These are phyloP conservation scores for Aspergillus bombycis DNA, from an alignment of 2,329 filamentous ascomycete genomes.

Conservation along the genomic window DNA sequence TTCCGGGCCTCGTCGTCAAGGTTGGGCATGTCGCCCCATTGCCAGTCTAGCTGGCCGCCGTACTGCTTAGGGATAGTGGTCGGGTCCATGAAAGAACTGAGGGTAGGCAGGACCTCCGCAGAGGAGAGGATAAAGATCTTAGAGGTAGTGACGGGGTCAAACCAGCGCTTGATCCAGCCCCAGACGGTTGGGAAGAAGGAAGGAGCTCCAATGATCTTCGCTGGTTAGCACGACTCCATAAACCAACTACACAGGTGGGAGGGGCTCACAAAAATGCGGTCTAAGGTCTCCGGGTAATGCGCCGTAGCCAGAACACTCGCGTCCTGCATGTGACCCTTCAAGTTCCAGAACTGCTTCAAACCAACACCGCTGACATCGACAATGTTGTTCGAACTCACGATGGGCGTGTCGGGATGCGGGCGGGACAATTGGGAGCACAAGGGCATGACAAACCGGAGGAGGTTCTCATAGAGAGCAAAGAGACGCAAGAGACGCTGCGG, in stretches of 20 bases:
- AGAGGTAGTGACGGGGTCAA: constrained; percentile 87
- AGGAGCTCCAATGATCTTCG: constrained; percentile 81
- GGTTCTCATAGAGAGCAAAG: constrained; percentile 91
- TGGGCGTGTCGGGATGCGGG: constrained; percentile 75
- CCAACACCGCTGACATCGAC: constrained; percentile 89
- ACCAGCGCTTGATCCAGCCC: constrained; percentile 96
- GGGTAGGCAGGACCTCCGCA: constrained; percentile 73
- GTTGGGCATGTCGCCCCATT: constrained; percentile 73
- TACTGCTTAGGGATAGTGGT: constrained; percentile 87
- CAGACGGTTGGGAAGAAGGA: constrained; percentile 87
- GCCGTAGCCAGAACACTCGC: constrained; percentile 86
- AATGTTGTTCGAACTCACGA: constrained; percentile 91
- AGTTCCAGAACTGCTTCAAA: constrained; percentile 92
- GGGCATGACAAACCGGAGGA: constrained; percentile 84
- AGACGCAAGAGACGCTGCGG: constrained; percentile 78
- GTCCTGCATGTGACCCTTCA: constrained; percentile 92
- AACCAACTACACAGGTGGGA: neutral
- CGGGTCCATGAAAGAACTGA: constrained; percentile 79
- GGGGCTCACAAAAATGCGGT: constrained; percentile 68
- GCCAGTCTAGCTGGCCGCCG: constrained; percentile 81
- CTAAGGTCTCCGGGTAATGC: constrained; percentile 92
- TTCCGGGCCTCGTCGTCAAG: constrained; percentile 60
- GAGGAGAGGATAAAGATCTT: constrained; percentile 90
- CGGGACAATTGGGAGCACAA: constrained; percentile 79
- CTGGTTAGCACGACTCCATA: neutral